Evolutionary conservation across 2,329 filamentous ascomycete species (phyloP), one percentile per base, ranked within the genome.

Genomic region (Didymella pinodella): DNA sequence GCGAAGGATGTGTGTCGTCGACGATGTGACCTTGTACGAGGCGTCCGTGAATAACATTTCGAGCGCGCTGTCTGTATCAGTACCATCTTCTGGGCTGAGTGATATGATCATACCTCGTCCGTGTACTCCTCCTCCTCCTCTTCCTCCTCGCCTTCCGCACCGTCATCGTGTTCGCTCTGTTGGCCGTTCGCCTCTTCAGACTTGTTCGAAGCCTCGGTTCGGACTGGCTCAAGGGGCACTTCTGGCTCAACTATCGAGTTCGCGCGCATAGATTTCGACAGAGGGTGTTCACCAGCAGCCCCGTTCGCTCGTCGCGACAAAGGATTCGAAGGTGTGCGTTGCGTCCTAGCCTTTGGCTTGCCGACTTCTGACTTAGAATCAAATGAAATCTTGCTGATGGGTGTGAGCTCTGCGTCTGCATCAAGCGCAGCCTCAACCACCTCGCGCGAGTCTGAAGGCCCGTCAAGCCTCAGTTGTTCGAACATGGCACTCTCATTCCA

Each of bases 21-120:
- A 99, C 95, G 66, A 99, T 90, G 74, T 98, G 95, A 14, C 95
- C 95, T 68, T 97, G 93, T 8, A 98, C 87, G 43, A 99, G 83
- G 52, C 95, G 89, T 10, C 92, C 94, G 58, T 93, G 94, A 41
- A 93, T 96, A 47, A 99, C 93, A 74, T 98, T 93, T 40, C 89
- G 86, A 18, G 92, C 92, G 57, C 91, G 89, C 77, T 81, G 53
- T 32, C 12, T 18, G 56, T 45, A 49, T 73, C 64, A 74, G 45
- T 32, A 44, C 8, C 7, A 1, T 10, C 3, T 5, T 34, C 12
- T 14, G 22, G 12, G 2, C 18, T 8, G 10, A 3, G 2, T 11
- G 0, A 3, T 3, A 38, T 25, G 10, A n/a, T 59, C 71, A 51
- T 56, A 77, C 76, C 75, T 91, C 86, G 69, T 97, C 92, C 54